Conservation (phyloP, 2,329 filamentous ascomycete genomes). For the Geosmithia flava region DNA sequence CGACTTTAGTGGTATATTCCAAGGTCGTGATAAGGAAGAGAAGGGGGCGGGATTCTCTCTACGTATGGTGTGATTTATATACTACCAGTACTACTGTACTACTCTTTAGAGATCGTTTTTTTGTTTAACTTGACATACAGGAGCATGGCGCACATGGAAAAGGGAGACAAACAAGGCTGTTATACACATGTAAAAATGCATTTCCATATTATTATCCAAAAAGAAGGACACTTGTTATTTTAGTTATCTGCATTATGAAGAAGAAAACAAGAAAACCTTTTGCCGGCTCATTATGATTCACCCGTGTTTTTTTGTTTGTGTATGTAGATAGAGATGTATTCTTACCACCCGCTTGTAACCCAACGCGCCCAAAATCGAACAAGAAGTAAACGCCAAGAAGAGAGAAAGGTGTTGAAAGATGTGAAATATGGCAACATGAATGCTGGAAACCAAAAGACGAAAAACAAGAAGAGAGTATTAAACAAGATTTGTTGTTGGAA, state of each 20-base stretch:
- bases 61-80: conserved; percentile 35
- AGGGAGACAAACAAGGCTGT: no score
- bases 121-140: background rate
- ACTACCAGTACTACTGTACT: background rate
- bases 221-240: no score
- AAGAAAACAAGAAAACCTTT: no score
- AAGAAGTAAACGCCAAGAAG: no score
- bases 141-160: background rate
- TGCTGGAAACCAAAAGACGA: no score
- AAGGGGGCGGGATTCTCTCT: conserved; percentile 53
- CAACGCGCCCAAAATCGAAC: background rate
- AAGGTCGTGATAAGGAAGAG: conserved; percentile 51
- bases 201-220: no score
- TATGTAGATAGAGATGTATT: background rate
- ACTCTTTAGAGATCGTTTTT: background rate
- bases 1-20: conserved; percentile 63
- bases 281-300: background rate
- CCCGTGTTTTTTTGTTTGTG: background rate
- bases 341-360: background rate
- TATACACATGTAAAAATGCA: no score
- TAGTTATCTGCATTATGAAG: no score
- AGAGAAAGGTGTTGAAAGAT: background rate
- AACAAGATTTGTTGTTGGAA: no score
- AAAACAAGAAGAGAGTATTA: no score
- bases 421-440: no score